Base-by-base conservation (phyloP, 75 land plant genomes). In the Sequoiadendron giganteum region DNA sequence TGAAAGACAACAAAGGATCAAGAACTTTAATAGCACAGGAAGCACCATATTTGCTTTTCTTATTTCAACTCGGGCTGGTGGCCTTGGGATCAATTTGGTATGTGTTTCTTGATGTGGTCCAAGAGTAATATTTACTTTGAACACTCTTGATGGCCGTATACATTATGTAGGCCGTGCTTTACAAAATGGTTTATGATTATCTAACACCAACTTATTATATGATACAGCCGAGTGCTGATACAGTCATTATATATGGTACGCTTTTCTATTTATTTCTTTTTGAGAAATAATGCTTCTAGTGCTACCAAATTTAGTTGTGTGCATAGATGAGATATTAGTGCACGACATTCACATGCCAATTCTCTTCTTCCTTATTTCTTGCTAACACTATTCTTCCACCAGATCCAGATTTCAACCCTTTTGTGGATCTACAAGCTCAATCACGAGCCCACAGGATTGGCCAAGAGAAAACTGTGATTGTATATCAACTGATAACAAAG, bases 351-450 rank as follows among this genome's bases (percentile, higher is more conserved):
- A 21, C 30, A 49, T 61, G 43, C 5, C 75, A 18, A 30, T 84
- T 42, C 58, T 30, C 19, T 25, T 39, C 55, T 86, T 42, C 86
- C 36, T 34, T 83, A 8, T 30, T 25, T 78, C 45, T 88, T 48
- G 7, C 54, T 40, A 88, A 85, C 8, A 36, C 30, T 49, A 25
- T 42, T 28, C 32, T 15, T 28, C 61, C 6, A 88, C 40, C 91
- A 91, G 91, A 91, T 86, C 91, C 88, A 43, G 91, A 91, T 90
- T 91, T 91, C 85, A 91, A 91, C 68, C 91, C 91, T 54, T 91
- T 91, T 72, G 91, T 91, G 56, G 91, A 90, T 79, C 52, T 90
- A 45, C 91, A 91, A 89, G 91, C 91, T 32, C 91, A 91, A 87
- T 81, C 91, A 43, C 88, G 91, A 54, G 91, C 91, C 21, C 91